These are phyloP conservation scores for Eucalyptus sideroxylon DNA, from an alignment of 345 rosid species.

Conservation along the genomic window DNA sequence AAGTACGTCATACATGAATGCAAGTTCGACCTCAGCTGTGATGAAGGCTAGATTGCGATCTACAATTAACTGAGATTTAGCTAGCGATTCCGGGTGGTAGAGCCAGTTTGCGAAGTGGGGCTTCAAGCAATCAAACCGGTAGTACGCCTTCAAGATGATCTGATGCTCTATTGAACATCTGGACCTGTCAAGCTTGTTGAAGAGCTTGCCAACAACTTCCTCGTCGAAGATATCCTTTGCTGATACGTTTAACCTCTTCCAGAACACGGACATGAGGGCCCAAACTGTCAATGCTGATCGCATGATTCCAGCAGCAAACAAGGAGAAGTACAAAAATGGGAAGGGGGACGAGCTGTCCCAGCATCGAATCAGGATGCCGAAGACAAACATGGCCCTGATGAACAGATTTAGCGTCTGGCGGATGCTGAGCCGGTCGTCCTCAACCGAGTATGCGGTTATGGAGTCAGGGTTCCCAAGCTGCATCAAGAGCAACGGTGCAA, in stretches of 20 bases:
- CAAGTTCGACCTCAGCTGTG: slow-evolving; percentile 27
- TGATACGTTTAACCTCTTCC: neutral
- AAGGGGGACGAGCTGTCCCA: neutral
- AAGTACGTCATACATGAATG: slow-evolving; percentile 17
- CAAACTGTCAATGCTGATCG: neutral
- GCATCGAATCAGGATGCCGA: neutral
- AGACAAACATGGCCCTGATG: neutral
- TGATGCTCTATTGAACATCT: neutral
- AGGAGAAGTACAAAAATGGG: neutral
- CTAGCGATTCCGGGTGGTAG: neutral
- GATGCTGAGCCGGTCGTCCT: neutral
- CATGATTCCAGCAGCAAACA: neutral
- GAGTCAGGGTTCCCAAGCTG: slow-evolving; percentile 5
- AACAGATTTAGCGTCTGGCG: neutral
- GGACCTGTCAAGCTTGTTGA: neutral
- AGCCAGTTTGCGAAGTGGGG: neutral
- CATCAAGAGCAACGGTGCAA: slow-evolving; percentile 5
- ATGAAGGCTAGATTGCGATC: neutral
- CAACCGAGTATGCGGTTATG: slow-evolving; percentile 1
- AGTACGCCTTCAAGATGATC: neutral
- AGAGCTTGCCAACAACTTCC: neutral
- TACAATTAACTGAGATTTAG: neutral
- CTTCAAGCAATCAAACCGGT: neutral
- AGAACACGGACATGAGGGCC: neutral
- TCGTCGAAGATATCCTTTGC: neutral